Conservation (phyloP, 768 basidiomycete species). For the Tephrocybe sp. region DNA sequence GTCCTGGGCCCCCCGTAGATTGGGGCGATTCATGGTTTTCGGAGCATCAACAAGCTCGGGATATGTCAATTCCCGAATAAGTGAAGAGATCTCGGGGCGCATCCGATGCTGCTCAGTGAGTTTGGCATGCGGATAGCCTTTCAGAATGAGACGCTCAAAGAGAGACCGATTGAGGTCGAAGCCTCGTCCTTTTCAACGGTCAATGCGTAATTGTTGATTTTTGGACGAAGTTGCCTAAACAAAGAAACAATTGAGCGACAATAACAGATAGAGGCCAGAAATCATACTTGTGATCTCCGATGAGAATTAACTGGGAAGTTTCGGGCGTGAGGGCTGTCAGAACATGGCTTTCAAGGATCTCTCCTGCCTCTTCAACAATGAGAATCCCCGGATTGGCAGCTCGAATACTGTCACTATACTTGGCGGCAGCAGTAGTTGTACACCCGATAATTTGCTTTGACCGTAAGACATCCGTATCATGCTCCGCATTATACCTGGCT, state of each 20-base stretch:
- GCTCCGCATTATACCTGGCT: constrained; percentile 33
- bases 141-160: constrained; percentile 66
- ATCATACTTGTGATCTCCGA: constrained; percentile 71
- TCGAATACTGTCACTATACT: constrained; percentile 48
- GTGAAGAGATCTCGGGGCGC: constrained; percentile 69
- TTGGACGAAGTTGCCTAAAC: constrained; percentile 67
- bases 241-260: background rate
- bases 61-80: constrained; percentile 65
- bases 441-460: constrained; percentile 62
- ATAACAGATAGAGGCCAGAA: background rate
- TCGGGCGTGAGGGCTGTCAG: constrained; percentile 51
- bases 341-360: constrained; percentile 69
- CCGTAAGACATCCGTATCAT: constrained; percentile 32
- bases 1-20: constrained; percentile 53
- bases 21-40: constrained; percentile 45
- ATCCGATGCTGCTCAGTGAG: constrained; percentile 66
- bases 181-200: constrained; percentile 68
- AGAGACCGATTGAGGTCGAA: constrained; percentile 67
- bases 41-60: constrained; percentile 61
- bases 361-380: constrained; percentile 73
- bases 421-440: constrained; percentile 71
- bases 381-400: constrained; percentile 50
- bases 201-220: constrained; percentile 63
- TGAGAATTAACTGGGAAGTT: constrained; percentile 58
- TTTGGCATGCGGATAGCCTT: constrained; percentile 60